Base-by-base conservation (phyloP, 441 rosid species). In the Metrosideros polymorpha region DNA sequence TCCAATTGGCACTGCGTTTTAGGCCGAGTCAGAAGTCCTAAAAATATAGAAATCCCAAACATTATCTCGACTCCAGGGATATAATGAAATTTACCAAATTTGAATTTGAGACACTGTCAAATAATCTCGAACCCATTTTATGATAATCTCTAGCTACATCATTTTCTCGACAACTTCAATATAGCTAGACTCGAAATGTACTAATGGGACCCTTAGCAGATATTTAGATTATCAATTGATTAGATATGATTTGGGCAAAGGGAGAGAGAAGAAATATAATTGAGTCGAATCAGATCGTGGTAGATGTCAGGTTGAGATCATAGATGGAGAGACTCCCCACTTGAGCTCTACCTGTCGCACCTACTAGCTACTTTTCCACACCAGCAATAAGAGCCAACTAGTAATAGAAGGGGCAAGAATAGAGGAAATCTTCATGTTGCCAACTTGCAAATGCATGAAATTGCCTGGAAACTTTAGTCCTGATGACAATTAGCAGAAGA, bases 161-260 rank as follows among this genome's bases (percentile, higher is more conserved):
- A 54, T 25, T 54, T 54, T 54, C 57, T 24, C 6, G 12, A 12
- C n/a, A 54, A 25, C 57, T 25, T n/a, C 24, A 54, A 54, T 1
- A 0, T 54, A 25, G 57, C 14, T 25, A 12, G n/a, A n/a, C n/a
- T n/a, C n/a, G 6, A 54, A 54, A 24, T 0, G 57, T 2, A 54
- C 0, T 12, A 54, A 2, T 0, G 24, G 14, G 13, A 54, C 3
- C 3, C 13, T 53, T 52, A n/a, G n/a, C n/a, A n/a, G n/a, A n/a
- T n/a, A n/a, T n/a, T n/a, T n/a, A n/a, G n/a, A 49, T 49, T 49
- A 49, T 13, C 51, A 14, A 59, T 14, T n/a, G 35, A 29, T 29
- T 59, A 29, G 35, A 59, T 14, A 29, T 29, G 29, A 29, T 14
- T 14, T 29, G 19, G 19, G 66, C 10, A 24, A 54, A 54, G 57